Percentiles rank a stretch among this genome's conserved stretches.
These are phyloP conservation scores for Podospora bellae-mahoneyi DNA, from an alignment of 495 filamentous ascomycete species.

Conservation along the genomic window DNA sequence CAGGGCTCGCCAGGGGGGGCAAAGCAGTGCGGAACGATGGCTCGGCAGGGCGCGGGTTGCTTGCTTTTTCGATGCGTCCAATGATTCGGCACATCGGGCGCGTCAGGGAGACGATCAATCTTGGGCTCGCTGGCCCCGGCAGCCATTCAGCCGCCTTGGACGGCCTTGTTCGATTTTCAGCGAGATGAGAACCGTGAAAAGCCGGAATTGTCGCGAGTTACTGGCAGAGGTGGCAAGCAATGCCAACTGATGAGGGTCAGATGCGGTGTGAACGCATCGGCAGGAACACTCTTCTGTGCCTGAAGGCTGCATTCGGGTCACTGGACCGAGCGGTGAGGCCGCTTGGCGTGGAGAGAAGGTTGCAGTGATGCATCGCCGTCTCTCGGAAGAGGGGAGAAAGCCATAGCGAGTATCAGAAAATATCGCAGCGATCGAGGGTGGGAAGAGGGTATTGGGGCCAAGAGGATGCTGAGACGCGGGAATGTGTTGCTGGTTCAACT, in stretches of 20 bases:
- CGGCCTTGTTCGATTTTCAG: constrained; percentile 11
- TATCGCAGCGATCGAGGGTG: background rate
- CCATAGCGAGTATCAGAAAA: background rate
- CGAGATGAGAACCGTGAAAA: constrained; percentile 21
- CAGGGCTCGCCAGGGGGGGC: constrained; percentile 2
- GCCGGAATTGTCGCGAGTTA: constrained; percentile 20
- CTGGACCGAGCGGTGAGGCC: constrained; percentile 12
- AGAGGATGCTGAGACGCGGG: background rate
- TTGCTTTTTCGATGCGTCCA: constrained; percentile 14
- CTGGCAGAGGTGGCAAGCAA: constrained; percentile 6
- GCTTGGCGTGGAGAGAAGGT: constrained; percentile 11
- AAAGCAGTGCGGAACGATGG: background rate
- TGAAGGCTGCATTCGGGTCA: constrained; percentile 14
- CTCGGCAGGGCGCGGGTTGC: constrained; percentile 14
- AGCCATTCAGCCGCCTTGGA: constrained; percentile 22
- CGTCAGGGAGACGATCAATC: constrained; percentile 25
- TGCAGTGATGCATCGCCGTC: constrained; percentile 9
- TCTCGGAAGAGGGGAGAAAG: background rate
- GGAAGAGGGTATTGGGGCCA: background rate
- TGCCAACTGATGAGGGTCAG: constrained; percentile 9
- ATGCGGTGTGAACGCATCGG: background rate
- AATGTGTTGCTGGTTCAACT: background rate
- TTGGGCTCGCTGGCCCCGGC: constrained; percentile 5
- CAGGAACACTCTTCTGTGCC: constrained; percentile 6
- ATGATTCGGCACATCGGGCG: constrained; percentile 19